Percentiles rank a stretch among this genome's conserved stretches.
Evolutionary conservation across 2,329 filamentous ascomycete genomes (phyloP).

Genomic region (Coniochaeta sp.): DNA sequence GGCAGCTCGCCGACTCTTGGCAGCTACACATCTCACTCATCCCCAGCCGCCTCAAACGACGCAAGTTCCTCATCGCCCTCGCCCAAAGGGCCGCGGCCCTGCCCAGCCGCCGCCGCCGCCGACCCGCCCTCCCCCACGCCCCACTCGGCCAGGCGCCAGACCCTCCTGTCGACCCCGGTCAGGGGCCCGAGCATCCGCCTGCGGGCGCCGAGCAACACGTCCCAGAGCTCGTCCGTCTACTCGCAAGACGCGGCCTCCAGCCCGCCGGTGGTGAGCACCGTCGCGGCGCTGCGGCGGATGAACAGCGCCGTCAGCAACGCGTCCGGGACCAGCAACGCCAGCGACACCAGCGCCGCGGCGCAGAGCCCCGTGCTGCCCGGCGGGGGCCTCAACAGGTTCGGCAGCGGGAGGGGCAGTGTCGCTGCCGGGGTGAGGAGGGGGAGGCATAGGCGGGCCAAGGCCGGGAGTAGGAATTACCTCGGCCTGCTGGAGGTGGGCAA

Average conservation of each 20-base stretch:
- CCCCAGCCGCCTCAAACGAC: background rate
- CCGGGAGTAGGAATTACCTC: constrained; percentile 38
- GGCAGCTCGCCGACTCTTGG: constrained; percentile 4
- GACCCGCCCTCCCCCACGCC: background rate
- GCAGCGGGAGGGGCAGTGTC: constrained; percentile 13
- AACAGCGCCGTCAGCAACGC: constrained; percentile 37
- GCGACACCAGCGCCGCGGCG: too few relatives aligned
- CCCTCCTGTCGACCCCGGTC: background rate
- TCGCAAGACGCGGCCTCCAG: constrained; percentile 6
- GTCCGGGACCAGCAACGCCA: constrained; percentile 6
- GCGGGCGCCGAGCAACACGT: background rate
- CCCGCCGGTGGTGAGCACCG: constrained; percentile 29
- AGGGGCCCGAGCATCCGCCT: background rate
- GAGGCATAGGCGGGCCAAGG: constrained; percentile 14
- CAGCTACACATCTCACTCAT: background rate
- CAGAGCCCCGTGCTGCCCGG: constrained; percentile 29
- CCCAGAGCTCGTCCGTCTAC: constrained; percentile 10
- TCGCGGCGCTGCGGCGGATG: constrained; percentile 48
- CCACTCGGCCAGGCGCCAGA: background rate
- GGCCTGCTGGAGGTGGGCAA: constrained; percentile 24
- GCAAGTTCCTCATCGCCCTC: background rate
- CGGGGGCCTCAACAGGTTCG: constrained; percentile 27
- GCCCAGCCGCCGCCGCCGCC: background rate
- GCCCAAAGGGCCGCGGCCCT: background rate
- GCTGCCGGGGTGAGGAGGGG: background rate